These are phyloP conservation scores for Cladorrhinum samala DNA, from an alignment of 495 filamentous ascomycete genomes.

Conservation along the genomic window DNA sequence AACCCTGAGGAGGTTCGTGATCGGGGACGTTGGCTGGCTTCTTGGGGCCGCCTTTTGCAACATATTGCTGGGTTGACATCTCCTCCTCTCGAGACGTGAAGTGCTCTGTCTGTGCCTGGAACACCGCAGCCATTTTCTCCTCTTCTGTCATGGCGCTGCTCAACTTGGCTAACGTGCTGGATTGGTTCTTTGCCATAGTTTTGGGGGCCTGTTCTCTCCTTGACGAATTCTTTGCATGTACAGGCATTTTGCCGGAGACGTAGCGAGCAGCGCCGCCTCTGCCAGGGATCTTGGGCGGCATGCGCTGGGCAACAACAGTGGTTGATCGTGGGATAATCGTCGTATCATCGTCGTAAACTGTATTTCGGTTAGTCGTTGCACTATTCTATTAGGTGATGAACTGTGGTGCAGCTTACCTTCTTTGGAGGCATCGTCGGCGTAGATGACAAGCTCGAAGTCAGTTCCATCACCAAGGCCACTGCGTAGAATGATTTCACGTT, in stretches of 20 bases:
- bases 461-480: slow-evolving; percentile 91
- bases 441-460: slow-evolving; percentile 93
- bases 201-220: slow-evolving; percentile 57
- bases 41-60: slow-evolving; percentile 47
- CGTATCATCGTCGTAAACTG: slow-evolving; percentile 96
- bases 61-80: slow-evolving; percentile 66
- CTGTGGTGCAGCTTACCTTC: too few relatives aligned
- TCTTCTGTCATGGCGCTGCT: slow-evolving; percentile 78
- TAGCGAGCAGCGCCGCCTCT: slow-evolving; percentile 88
- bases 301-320: slow-evolving; percentile 81
- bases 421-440: slow-evolving; percentile 72
- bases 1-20: slow-evolving; percentile 84
- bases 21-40: slow-evolving; percentile 74
- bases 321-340: slow-evolving; percentile 90
- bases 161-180: slow-evolving; percentile 53
- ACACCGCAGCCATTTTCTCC: slow-evolving; percentile 83
- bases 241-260: slow-evolving; percentile 93
- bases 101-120: slow-evolving; percentile 74
- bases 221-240: slow-evolving; percentile 74
- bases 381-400: slow-evolving; percentile 1
- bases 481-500: slow-evolving; percentile 93
- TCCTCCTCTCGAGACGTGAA: slow-evolving; percentile 86
- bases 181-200: slow-evolving; percentile 46
- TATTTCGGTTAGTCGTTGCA: slow-evolving; percentile 19
- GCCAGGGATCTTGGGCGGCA: slow-evolving; percentile 74